phyloP scores from a whole-genome alignment of 1,284 basidiomycete species.

The Ganoderma meredithae region DNA sequence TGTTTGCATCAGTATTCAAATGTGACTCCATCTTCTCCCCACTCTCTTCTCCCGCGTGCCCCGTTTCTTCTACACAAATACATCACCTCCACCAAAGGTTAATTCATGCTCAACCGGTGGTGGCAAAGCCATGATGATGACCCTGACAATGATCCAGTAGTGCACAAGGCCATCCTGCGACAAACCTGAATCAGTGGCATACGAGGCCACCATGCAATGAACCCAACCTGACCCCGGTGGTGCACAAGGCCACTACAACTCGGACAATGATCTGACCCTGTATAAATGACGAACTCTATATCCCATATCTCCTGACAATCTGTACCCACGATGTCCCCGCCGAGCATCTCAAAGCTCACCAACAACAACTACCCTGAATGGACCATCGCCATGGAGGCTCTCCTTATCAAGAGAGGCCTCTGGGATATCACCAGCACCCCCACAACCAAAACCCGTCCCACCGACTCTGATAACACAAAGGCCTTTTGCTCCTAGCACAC shows the following conservation, averaged over 20 bases:
- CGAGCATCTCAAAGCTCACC: slow-evolving; percentile 13
- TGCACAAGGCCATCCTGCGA: not conserved
- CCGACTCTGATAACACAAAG: slow-evolving; percentile 20
- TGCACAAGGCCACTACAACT: not conserved
- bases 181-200: too few species aligned
- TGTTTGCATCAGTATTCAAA: not conserved
- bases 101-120: slow-evolving; percentile 16
- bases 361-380: slow-evolving; percentile 43
- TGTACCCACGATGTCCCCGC: slow-evolving; percentile 10
- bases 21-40: not conserved
- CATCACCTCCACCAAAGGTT: slow-evolving; percentile 19
- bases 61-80: not conserved
- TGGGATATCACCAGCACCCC: slow-evolving; percentile 23
- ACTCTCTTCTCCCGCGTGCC: not conserved
- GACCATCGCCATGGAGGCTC: slow-evolving; percentile 42
- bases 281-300: not conserved
- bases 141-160: not conserved
- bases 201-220: not conserved
- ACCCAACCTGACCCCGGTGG: slow-evolving; percentile 1
- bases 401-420: slow-evolving; percentile 38
- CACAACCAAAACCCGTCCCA: slow-evolving; percentile 10
- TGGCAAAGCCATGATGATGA: slow-evolving; percentile 11
- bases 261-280: not conserved
- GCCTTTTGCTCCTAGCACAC: slow-evolving; percentile 18
- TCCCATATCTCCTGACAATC: not conserved